Evolutionary conservation across 306 rosid genomes (phyloP).

Genomic region (Pterocarpus santalinus): DNA sequence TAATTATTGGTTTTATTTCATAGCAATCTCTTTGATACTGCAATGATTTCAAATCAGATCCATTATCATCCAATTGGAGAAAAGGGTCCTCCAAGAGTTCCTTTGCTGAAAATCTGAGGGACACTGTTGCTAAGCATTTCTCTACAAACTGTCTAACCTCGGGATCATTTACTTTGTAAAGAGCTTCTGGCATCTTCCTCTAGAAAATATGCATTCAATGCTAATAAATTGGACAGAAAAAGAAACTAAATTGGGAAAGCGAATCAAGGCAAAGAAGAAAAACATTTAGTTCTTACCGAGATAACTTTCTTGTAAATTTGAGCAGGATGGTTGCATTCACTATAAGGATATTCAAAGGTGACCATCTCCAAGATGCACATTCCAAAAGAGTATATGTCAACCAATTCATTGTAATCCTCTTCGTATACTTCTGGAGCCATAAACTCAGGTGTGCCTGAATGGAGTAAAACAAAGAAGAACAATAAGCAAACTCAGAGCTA

Average conservation of each 20-base stretch:
- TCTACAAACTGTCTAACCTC: conserved; percentile 84
- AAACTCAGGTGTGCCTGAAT: conserved; percentile 98
- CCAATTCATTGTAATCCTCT: conserved; percentile 94
- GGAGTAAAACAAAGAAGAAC: conserved; percentile 28
- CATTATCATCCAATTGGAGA: conserved; percentile 78
- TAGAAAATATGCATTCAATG: conserved; percentile 45
- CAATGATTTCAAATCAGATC: conserved; percentile 56
- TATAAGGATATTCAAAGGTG: conserved; percentile 92
- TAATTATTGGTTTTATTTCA: conserved; percentile 61
- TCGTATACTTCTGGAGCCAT: conserved; percentile 99
- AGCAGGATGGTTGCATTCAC: conserved; percentile 95
- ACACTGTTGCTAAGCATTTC: conserved; percentile 87
- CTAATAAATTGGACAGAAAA: conserved; percentile 31
- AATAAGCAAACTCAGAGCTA: conserved; percentile 20
- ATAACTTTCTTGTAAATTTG: conserved; percentile 96
- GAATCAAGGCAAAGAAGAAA: background rate
- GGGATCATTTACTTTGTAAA: conserved; percentile 75
- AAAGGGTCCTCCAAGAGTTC: conserved; percentile 90
- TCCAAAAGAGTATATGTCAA: conserved; percentile 97
- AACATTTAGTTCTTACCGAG: conserved; percentile 62
- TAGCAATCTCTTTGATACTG: conserved; percentile 62
- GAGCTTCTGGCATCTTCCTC: conserved; percentile 90
- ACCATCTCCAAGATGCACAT: conserved; percentile 99
- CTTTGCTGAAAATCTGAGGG: conserved; percentile 82
- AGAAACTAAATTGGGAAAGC: conserved; percentile 19